Evolutionary conservation across 768 basidiomycete species (phyloP).

Genomic region (Termitomyces sp.): DNA sequence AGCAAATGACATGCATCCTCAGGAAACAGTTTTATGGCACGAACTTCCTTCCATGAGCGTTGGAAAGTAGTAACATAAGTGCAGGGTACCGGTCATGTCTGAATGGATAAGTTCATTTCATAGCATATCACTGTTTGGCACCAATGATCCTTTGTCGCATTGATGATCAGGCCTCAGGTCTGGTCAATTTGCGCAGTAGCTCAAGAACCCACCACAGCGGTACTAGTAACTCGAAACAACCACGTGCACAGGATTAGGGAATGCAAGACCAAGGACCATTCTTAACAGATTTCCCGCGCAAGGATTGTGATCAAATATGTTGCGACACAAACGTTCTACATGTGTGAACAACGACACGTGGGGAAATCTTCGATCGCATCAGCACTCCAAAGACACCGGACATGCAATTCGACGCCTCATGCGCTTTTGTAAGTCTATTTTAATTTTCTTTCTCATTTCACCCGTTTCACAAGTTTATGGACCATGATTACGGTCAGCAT

Average conservation of each 20-base stretch:
- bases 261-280: background rate
- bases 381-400: background rate
- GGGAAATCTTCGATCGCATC: constrained; percentile 4
- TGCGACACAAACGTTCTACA: background rate
- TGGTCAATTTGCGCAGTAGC: no score
- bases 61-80: background rate
- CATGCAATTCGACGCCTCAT: constrained; percentile 9
- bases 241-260: background rate
- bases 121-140: background rate
- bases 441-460: background rate
- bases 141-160: background rate
- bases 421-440: constrained; percentile 2
- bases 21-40: background rate
- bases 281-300: background rate
- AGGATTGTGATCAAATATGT: background rate
- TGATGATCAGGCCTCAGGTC: background rate
- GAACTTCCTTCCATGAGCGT: background rate
- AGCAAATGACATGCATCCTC: background rate
- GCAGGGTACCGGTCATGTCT: background rate
- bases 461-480: background rate
- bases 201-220: background rate
- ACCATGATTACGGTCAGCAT: background rate
- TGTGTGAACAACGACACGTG: constrained; percentile 1
- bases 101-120: background rate
- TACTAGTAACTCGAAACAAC: background rate